Percentiles rank a stretch among this genome's conserved stretches.
Evolutionary conservation across 2,329 filamentous ascomycete genomes (phyloP).

Genomic region (Diaporthe destruens): DNA sequence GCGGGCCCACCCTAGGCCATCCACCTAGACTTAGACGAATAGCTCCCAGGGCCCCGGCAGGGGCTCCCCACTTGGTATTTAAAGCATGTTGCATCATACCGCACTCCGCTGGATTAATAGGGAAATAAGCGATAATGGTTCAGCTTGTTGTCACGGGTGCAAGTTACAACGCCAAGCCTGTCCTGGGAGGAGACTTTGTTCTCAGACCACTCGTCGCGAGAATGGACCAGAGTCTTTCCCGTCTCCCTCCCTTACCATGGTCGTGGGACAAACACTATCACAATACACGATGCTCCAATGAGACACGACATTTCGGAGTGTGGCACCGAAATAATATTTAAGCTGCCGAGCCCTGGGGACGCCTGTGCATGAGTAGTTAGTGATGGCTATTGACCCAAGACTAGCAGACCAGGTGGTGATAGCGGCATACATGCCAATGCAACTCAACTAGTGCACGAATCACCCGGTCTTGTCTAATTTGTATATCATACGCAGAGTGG

Average conservation of each 20-base stretch:
- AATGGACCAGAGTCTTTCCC: neutral
- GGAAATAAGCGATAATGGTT: neutral
- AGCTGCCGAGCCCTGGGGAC: neutral
- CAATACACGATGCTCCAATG: neutral
- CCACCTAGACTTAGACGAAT: too few species aligned
- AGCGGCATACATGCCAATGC: neutral
- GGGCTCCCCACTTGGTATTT: too few species aligned
- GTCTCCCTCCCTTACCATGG: too few species aligned
- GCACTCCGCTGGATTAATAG: neutral
- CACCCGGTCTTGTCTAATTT: neutral
- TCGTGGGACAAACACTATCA: too few species aligned
- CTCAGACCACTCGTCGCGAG: too few species aligned
- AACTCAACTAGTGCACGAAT: neutral
- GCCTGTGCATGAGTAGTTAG: neutral
- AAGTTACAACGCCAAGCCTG: neutral
- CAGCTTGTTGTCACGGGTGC: neutral
- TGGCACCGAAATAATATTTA: neutral
- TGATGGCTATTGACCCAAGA: neutral
- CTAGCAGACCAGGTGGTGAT: neutral
- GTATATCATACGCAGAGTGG: neutral
- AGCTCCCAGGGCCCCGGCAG: too few species aligned
- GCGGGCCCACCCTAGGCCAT: too few species aligned
- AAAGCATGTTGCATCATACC: neutral
- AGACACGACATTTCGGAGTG: neutral
- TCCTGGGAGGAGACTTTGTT: neutral